Evolutionary conservation across 1,284 basidiomycete genomes (phyloP), one percentile per base, ranked within the genome.

Genomic region (Rhodotorula sp.): DNA sequence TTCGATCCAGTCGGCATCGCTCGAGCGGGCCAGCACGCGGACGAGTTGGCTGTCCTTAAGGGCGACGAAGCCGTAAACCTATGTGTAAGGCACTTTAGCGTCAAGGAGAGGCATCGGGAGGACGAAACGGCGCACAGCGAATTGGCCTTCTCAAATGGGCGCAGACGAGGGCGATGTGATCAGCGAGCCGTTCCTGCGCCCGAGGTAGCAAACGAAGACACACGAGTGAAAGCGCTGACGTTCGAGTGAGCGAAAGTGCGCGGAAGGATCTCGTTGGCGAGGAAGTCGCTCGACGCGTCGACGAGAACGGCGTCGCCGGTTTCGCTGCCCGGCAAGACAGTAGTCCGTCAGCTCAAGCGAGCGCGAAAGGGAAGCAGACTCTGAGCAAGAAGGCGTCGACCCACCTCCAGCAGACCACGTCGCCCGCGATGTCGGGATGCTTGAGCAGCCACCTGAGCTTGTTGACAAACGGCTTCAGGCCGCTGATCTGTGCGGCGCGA

Each of bases 391-490:
- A 34, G 34, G 34, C 34, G 34, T 34, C 34, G 44, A 62, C 70
- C 50, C 54, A 71, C 70, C 48, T n/a, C 70, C 70, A 71, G 62
- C 62, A 62, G 9, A 71, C 27, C 9, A 53, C 48, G 44, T 65
- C 59, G 1, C n/a, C 57, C 4, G 62, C 61, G 4, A 54, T 34
- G 4, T 49, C 42, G 5, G 66, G 59, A 16, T 68, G 41, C n/a
- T 14, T 4, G 21, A 71, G 21, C 21, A 71, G 64, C 34, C 25
- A 71, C 7, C 70, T 46, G 13, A 71, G 48, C 61, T 71, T 71
- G 53, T 3, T 49, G 49, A 71, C 41, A 60, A 71, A 71, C 21
- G 70, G 70, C 59, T 65, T 71, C 27, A 67, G 14, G 13, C 70
- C 70, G 10, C 41, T 1, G 45, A 67, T 54, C 70, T 67, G 60